Conservation (phyloP, 2,329 filamentous ascomycete species). For the Sclerotiophoma versabilis region DNA sequence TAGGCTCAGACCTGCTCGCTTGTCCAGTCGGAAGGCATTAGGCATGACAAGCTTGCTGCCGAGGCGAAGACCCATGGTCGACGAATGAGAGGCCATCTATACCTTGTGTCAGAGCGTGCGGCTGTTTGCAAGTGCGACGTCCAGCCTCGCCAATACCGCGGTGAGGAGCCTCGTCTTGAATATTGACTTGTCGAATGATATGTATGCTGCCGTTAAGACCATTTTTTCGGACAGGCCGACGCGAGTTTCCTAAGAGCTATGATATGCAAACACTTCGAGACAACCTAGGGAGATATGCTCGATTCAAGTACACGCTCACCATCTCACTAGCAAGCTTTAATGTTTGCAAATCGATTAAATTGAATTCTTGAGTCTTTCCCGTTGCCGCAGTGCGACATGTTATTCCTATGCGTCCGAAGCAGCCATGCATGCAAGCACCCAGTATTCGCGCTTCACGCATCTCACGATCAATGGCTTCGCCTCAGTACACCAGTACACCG, state of each 20-base stretch:
- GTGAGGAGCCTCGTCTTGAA: not conserved
- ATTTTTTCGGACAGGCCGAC: not conserved
- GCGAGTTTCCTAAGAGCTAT: not conserved
- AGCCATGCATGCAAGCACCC: too few relatives aligned
- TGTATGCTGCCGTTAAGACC: not conserved
- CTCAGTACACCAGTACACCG: not conserved
- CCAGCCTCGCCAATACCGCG: not conserved
- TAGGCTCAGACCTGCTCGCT: not conserved
- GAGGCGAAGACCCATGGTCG: not conserved
- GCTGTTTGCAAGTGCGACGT: slow-evolving; percentile 20
- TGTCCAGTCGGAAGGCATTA: slow-evolving; percentile 2
- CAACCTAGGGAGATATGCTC: not conserved
- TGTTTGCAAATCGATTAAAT: too few relatives aligned
- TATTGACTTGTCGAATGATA: not conserved
- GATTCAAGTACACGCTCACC: too few relatives aligned
- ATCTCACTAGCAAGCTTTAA: too few relatives aligned
- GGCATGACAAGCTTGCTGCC: not conserved
- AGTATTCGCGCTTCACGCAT: too few relatives aligned
- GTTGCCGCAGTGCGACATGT: too few relatives aligned
- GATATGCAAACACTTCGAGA: not conserved
- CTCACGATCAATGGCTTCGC: not conserved
- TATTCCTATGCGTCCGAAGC: too few relatives aligned
- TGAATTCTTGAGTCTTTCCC: too few relatives aligned
- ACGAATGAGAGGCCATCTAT: not conserved
- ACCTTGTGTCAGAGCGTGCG: not conserved